A percentile compares a stretch with the other conserved stretches of the same genome.
phyloP scores from a whole-genome alignment of 306 rosid genomes.

The Ziziphus jujuba region DNA sequence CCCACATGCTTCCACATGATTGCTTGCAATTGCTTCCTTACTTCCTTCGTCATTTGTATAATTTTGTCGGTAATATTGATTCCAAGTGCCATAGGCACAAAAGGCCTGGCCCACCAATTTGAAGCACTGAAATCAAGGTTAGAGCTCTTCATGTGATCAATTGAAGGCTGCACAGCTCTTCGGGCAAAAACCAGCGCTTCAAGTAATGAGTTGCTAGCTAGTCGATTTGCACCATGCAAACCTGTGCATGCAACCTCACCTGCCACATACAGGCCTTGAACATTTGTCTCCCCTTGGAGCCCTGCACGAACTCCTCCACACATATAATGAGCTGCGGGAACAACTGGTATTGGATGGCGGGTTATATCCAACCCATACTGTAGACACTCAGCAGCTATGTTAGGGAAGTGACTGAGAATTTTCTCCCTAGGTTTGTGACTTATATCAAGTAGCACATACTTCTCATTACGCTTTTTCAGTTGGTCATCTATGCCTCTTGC shows the following conservation, averaged over 20 bases:
- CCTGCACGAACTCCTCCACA: constrained; percentile 96
- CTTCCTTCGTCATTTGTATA: constrained; percentile 39
- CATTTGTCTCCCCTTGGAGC: constrained; percentile 88
- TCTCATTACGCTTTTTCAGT: constrained; percentile 76
- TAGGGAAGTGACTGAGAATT: constrained; percentile 78
- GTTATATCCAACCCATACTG: constrained; percentile 81
- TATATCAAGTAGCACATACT: constrained; percentile 80
- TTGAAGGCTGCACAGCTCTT: constrained; percentile 86
- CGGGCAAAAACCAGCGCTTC: constrained; percentile 95
- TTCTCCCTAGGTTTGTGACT: constrained; percentile 78
- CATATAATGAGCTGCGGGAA: constrained; percentile 97
- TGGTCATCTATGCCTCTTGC: constrained; percentile 97
- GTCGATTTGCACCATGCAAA: constrained; percentile 93
- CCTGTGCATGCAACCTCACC: constrained; percentile 99
- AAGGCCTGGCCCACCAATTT: constrained; percentile 62
- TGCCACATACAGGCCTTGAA: constrained; percentile 75
- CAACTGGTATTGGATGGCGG: constrained; percentile 72
- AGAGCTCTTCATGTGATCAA: constrained; percentile 68
- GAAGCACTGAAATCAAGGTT: constrained; percentile 47
- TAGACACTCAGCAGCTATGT: constrained; percentile 76
- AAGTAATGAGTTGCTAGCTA: constrained; percentile 95
- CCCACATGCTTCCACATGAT: constrained; percentile 86
- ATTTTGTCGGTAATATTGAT: constrained; percentile 37
- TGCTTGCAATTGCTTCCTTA: constrained; percentile 70
- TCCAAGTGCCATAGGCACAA: constrained; percentile 50